Evolutionary conservation across 2,329 filamentous ascomycete genomes (phyloP).

Genomic region (Hymenoscyphus infarciens): DNA sequence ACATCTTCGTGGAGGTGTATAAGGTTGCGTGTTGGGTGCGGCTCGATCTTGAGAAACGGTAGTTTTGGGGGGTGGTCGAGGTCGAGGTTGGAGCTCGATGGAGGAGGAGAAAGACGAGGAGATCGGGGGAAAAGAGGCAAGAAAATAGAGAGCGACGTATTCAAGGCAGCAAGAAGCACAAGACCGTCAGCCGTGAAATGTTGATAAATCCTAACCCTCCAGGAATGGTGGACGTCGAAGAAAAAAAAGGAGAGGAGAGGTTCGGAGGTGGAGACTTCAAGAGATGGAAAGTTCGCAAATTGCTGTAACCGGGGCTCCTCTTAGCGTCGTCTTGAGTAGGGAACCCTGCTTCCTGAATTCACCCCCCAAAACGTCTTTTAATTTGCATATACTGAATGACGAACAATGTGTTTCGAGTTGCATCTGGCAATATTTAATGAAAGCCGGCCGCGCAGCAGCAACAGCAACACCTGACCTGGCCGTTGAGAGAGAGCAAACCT

Average conservation of each 20-base stretch:
- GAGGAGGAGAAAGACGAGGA: constrained; percentile 63
- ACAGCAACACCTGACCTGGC: too few species aligned
- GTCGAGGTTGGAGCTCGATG: constrained; percentile 67
- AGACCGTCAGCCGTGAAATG: constrained; percentile 40
- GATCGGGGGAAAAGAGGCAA: constrained; percentile 55
- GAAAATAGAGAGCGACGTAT: constrained; percentile 44
- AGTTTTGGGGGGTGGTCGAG: constrained; percentile 50
- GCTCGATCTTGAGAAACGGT: constrained; percentile 37
- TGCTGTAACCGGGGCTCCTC: constrained; percentile 6
- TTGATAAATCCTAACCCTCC: constrained; percentile 16
- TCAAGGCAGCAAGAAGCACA: constrained; percentile 47
- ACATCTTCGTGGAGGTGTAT: constrained; percentile 55
- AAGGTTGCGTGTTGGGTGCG: constrained; percentile 41
- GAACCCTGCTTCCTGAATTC: neutral
- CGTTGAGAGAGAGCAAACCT: neutral
- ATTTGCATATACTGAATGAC: neutral
- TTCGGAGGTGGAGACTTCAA: constrained; percentile 14
- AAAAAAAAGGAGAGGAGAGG: constrained; percentile 17
- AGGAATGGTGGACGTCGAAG: constrained; percentile 18
- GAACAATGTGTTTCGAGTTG: neutral
- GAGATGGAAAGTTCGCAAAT: constrained; percentile 9
- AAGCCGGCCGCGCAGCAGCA: too few species aligned
- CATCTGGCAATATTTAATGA: neutral
- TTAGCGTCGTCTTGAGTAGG: constrained; percentile 1
- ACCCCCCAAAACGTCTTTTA: neutral